A percentile compares a stretch with the other conserved stretches of the same genome.
phyloP scores from a whole-genome alignment of 1,284 basidiomycete species.

The Ganoderma lucidum region DNA sequence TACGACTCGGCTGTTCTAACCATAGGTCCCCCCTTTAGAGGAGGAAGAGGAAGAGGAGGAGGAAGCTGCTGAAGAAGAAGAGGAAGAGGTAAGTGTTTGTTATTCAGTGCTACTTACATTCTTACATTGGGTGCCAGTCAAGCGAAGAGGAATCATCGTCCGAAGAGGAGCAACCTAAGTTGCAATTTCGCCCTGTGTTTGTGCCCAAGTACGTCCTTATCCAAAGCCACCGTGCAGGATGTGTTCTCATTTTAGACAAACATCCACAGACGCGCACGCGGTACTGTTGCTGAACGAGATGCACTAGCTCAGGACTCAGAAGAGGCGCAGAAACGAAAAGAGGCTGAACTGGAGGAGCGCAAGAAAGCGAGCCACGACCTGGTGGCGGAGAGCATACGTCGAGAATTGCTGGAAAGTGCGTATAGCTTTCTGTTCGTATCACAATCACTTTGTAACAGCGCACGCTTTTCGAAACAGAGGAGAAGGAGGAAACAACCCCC shows the following conservation, averaged over 20 bases:
- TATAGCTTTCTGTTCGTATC: slow-evolving; percentile 19
- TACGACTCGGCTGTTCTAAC: background rate
- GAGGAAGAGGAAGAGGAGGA: slow-evolving; percentile 47
- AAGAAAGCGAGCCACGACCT: slow-evolving; percentile 85
- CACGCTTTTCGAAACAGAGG: slow-evolving; percentile 60
- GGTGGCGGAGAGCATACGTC: slow-evolving; percentile 87
- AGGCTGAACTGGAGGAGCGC: slow-evolving; percentile 75
- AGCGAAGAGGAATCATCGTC: slow-evolving; percentile 82
- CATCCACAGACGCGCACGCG: slow-evolving; percentile 70
- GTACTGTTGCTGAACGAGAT: slow-evolving; percentile 72
- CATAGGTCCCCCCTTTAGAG: slow-evolving; percentile 19
- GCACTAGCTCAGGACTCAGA: slow-evolving; percentile 72
- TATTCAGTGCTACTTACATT: background rate
- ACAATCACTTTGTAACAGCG: background rate
- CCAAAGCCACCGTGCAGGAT: slow-evolving; percentile 7
- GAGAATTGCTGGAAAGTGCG: slow-evolving; percentile 86
- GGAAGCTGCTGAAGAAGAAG: slow-evolving; percentile 56
- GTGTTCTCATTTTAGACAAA: background rate
- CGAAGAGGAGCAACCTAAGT: slow-evolving; percentile 66
- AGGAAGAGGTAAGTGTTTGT: slow-evolving; percentile 51
- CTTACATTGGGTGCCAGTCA: slow-evolving; percentile 52
- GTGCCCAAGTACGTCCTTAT: slow-evolving; percentile 78
- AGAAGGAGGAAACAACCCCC: slow-evolving; percentile 82
- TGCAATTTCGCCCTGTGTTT: slow-evolving; percentile 87
- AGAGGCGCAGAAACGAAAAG: slow-evolving; percentile 68